These are phyloP conservation scores for Danielozyma ontarioensis DNA, from an alignment of 805 yeast genomes.

Conservation along the genomic window DNA sequence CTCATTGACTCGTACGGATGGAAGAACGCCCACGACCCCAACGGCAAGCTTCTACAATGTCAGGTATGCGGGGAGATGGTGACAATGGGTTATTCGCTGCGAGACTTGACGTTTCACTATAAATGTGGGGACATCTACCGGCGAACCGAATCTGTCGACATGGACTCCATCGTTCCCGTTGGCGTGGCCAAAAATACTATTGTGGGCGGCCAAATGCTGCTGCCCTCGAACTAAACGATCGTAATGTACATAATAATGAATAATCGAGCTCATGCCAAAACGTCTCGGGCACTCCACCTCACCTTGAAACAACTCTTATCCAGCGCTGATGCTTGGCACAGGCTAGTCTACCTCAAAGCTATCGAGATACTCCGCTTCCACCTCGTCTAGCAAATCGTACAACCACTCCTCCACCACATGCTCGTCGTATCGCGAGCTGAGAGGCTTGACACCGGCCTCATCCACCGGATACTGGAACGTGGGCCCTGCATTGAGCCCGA, in stretches of 20 bases:
- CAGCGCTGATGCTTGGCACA: neutral
- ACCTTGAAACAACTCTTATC: too few relatives aligned
- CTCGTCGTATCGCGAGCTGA: conserved; percentile 60
- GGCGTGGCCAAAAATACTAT: too few relatives aligned
- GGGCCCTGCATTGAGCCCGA: conserved; percentile 65
- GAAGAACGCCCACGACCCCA: conserved; percentile 7
- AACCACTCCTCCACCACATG: conserved; percentile 73
- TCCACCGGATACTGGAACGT: conserved; percentile 42
- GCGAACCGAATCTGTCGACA: too few relatives aligned
- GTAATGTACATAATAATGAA: neutral
- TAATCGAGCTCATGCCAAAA: neutral
- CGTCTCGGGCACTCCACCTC: neutral
- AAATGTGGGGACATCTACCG: conserved; percentile 41
- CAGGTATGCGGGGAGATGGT: conserved; percentile 48
- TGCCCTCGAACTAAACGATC: neutral
- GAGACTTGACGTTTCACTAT: conserved; percentile 38
- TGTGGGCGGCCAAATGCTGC: neutral
- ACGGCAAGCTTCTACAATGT: conserved; percentile 42
- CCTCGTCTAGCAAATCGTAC: conserved; percentile 83
- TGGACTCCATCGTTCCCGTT: too few relatives aligned
- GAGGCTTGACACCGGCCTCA: conserved; percentile 37
- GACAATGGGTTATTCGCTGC: conserved; percentile 41
- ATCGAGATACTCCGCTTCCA: conserved; percentile 57
- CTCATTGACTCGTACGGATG: conserved; percentile 41
- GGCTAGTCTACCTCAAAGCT: conserved; percentile 28